Percentiles rank a stretch among this genome's conserved stretches.
Conservation (phyloP, 2,329 filamentous ascomycete genomes). For the Leptographium galeiforme region DNA sequence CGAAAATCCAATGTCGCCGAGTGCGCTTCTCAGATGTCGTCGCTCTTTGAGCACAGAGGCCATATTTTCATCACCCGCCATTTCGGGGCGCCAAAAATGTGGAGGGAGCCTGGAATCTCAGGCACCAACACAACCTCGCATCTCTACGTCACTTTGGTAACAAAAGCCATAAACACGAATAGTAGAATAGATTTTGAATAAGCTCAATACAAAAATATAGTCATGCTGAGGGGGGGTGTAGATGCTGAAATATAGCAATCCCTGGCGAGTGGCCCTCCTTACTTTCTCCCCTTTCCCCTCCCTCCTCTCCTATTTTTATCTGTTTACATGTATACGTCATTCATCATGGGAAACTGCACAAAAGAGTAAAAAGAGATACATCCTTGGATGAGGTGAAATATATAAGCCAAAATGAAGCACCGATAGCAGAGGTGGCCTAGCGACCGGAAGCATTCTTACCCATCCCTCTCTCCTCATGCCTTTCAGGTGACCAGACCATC, state of each 20-base stretch:
- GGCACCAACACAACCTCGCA: background rate
- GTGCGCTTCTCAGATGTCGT: background rate
- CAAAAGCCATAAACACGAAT: background rate
- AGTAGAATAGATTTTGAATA: background rate
- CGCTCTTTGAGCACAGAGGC: too few relatives aligned
- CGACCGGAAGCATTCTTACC: constrained; percentile 3
- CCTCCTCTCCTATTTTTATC: background rate
- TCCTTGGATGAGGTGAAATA: background rate
- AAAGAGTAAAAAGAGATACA: background rate
- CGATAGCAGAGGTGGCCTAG: background rate
- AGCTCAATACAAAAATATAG: background rate
- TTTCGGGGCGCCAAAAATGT: background rate
- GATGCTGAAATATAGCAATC: background rate
- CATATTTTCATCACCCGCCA: background rate
- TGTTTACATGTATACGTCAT: constrained; percentile 3
- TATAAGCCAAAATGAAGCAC: background rate
- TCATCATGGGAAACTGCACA: background rate
- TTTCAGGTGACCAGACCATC: constrained; percentile 4
- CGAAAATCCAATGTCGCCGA: background rate
- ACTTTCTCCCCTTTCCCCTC: background rate
- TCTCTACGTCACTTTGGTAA: background rate
- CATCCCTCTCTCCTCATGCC: background rate
- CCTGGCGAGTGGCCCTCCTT: background rate
- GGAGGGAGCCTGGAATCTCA: background rate
- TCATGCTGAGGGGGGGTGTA: background rate